phyloP scores from a whole-genome alignment of 805 yeast species.

The Wickerhamiella occidentalis region DNA sequence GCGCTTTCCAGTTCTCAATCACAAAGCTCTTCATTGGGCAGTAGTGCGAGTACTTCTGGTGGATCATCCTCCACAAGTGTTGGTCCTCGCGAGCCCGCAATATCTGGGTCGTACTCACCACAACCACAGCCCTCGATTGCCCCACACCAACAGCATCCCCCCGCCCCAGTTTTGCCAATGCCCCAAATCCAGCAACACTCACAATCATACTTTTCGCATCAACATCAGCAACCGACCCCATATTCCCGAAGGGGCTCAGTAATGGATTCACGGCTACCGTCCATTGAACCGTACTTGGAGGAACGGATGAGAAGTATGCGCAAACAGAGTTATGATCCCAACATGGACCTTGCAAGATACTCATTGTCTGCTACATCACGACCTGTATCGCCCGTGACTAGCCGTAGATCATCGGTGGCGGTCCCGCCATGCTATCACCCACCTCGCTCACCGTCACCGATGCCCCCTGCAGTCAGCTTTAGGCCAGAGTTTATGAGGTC shows the following conservation, averaged over 20 bases:
- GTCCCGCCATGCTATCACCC: neutral
- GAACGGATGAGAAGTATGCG: conserved; percentile 5
- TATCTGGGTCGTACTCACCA: neutral
- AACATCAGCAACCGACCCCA: neutral
- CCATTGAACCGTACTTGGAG: conserved; percentile 7
- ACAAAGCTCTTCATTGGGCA: neutral
- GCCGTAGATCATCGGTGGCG: conserved; percentile 5
- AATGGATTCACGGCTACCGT: conserved; percentile 1
- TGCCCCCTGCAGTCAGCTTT: neutral
- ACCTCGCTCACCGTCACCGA: neutral
- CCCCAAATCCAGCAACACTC: neutral
- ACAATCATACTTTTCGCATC: neutral
- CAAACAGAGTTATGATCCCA: conserved; percentile 10
- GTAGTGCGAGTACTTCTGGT: neutral
- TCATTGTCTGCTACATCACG: conserved; percentile 3
- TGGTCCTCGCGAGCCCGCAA: neutral
- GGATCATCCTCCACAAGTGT: neutral
- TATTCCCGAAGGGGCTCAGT: neutral
- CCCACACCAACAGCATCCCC: neutral
- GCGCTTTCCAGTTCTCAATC: neutral
- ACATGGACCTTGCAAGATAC: conserved; percentile 7
- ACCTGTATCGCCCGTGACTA: conserved; percentile 11
- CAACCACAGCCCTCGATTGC: neutral
- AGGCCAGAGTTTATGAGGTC: neutral
- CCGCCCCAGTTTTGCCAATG: neutral